A percentile compares a stretch with the other conserved stretches of the same genome.
Conservation (phyloP, 768 basidiomycete species). For the Naganishia antarctica region DNA sequence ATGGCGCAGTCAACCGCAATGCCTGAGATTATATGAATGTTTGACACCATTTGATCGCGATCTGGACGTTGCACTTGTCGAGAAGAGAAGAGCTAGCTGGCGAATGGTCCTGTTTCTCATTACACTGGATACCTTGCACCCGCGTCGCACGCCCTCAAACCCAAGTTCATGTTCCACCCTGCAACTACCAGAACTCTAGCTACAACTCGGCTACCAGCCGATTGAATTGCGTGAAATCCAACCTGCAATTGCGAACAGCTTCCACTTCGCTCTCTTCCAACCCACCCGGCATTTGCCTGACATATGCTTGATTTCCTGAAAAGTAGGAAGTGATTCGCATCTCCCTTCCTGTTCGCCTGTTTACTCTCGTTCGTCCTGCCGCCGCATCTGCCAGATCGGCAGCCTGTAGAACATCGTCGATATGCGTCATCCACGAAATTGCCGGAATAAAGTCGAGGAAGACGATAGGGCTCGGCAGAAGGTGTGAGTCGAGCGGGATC, state of each 20-base stretch:
- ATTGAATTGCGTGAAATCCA: conserved; percentile 2
- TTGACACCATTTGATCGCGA: too few relatives aligned
- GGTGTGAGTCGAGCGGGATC: conserved; percentile 52
- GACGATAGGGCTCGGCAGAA: conserved; percentile 54
- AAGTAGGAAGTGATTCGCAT: conserved; percentile 29
- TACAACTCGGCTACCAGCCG: neutral
- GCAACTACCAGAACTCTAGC: too few relatives aligned
- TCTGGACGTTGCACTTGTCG: too few relatives aligned
- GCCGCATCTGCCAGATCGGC: conserved; percentile 37
- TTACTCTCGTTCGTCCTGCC: conserved; percentile 36
- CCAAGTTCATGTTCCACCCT: too few relatives aligned
- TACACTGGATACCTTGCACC: too few relatives aligned
- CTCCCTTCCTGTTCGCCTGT: conserved; percentile 43
- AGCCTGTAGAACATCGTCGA: conserved; percentile 57
- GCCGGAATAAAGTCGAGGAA: conserved; percentile 68
- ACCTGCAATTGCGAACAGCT: conserved; percentile 19
- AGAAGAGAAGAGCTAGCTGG: too few relatives aligned
- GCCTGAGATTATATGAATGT: too few relatives aligned
- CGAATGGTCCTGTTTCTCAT: too few relatives aligned
- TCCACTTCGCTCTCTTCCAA: conserved; percentile 21
- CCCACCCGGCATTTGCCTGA: conserved; percentile 34
- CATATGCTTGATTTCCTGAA: conserved; percentile 30
- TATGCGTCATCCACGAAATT: conserved; percentile 61
- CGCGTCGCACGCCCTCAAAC: too few relatives aligned
- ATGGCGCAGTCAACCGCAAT: too few relatives aligned